Percentiles rank a stretch among this genome's conserved stretches.
These are phyloP conservation scores for Noccaea bulbosa DNA, from an alignment of 345 rosid genomes.

Conservation along the genomic window DNA sequence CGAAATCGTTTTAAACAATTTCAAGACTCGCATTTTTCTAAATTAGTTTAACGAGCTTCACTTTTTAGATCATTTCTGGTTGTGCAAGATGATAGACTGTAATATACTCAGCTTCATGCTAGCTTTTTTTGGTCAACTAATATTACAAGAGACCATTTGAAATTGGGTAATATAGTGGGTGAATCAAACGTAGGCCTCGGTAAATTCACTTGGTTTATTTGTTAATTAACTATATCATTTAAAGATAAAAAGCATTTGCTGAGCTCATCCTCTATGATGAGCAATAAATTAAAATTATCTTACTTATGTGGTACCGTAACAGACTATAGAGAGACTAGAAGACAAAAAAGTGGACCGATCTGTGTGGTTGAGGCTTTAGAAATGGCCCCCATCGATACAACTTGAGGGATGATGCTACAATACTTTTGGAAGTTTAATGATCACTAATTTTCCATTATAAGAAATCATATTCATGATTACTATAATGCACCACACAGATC, in stretches of 20 bases:
- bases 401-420: conserved; percentile 21
- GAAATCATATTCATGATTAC: background rate
- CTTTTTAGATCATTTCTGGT: background rate
- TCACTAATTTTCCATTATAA: conserved; percentile 8
- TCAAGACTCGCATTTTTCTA: background rate
- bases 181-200: conserved; percentile 9
- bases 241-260: conserved; percentile 33
- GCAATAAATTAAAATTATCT: conserved; percentile 4
- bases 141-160: background rate
- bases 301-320: conserved; percentile 8
- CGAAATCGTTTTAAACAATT: background rate
- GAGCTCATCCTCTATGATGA: conserved; percentile 38
- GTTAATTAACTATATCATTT: background rate
- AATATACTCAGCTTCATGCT: background rate
- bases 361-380: conserved; percentile 22
- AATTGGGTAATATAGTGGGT: background rate
- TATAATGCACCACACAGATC: conserved; percentile 19
- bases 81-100: background rate
- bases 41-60: background rate
- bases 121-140: background rate
- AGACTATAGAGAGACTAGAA: conserved; percentile 16
- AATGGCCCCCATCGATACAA: conserved; percentile 29
- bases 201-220: background rate
- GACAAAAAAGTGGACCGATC: conserved; percentile 8
- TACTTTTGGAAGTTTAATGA: conserved; percentile 25